Evolutionary conservation across 148 eudicot genomes (phyloP).

Genomic region (Vaccinium corymbosum): DNA sequence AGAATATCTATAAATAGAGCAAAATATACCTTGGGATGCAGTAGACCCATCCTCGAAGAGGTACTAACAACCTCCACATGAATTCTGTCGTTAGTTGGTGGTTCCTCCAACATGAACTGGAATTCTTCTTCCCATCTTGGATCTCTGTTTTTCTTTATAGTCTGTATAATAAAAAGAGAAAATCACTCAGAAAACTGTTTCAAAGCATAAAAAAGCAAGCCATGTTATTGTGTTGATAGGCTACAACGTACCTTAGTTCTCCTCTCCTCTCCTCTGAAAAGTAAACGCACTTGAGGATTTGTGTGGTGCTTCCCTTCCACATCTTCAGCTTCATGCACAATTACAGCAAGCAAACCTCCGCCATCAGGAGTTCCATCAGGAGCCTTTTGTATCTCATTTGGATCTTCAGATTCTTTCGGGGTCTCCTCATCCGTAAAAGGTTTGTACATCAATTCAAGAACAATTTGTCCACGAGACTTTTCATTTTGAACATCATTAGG

Average conservation of each 20-base stretch:
- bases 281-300: constrained; percentile 32
- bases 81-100: constrained; percentile 53
- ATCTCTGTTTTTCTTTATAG: constrained; percentile 60
- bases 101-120: constrained; percentile 55
- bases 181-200: neutral
- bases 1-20: neutral
- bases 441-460: constrained; percentile 59
- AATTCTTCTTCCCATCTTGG: constrained; percentile 71
- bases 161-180: constrained; percentile 25
- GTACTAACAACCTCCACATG: constrained; percentile 56
- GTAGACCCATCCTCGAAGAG: constrained; percentile 46
- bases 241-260: constrained; percentile 29
- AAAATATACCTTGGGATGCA: constrained; percentile 55
- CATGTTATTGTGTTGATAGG: neutral
- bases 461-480: constrained; percentile 74
- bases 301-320: constrained; percentile 54
- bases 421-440: constrained; percentile 58
- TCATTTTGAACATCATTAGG: constrained; percentile 64
- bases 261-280: constrained; percentile 31
- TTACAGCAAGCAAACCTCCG: constrained; percentile 63
- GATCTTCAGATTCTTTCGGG: constrained; percentile 42
- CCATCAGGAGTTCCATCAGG: constrained; percentile 50
- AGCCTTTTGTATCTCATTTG: constrained; percentile 56
- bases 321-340: constrained; percentile 57
- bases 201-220: neutral